A percentile compares a stretch with the other conserved stretches of the same genome.
phyloP scores from a whole-genome alignment of 805 yeast genomes.

The Naumovozyma castellii region DNA sequence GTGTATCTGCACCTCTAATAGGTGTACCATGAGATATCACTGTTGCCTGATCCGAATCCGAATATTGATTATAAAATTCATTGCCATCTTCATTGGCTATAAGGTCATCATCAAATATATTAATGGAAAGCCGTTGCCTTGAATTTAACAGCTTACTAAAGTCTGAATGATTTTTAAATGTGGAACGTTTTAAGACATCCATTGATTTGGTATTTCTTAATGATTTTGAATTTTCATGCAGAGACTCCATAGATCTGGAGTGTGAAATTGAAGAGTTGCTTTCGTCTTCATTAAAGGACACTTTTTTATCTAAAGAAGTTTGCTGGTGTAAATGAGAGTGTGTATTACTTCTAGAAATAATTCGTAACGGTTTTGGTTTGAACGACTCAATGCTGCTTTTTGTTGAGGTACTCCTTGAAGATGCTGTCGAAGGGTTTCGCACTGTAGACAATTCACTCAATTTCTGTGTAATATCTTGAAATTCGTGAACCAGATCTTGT shows the following conservation, averaged over 20 bases:
- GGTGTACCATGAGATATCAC: constrained; percentile 1
- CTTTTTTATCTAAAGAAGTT: neutral
- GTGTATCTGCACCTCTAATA: neutral
- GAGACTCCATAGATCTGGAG: too few species aligned
- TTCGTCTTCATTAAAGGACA: neutral
- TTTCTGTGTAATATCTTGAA: constrained; percentile 18
- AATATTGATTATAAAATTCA: too few species aligned
- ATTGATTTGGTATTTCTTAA: neutral
- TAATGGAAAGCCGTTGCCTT: neutral
- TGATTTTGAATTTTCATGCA: neutral
- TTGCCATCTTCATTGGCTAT: neutral
- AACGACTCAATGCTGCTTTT: constrained; percentile 12
- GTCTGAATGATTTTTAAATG: constrained; percentile 1
- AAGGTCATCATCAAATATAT: neutral
- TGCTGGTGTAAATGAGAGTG: too few species aligned
- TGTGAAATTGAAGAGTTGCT: too few species aligned
- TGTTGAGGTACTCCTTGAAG: constrained; percentile 2
- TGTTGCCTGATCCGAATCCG: constrained; percentile 9
- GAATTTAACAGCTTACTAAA: neutral
- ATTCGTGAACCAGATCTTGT: constrained; percentile 20
- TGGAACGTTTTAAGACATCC: neutral
- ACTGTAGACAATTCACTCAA: constrained; percentile 18
- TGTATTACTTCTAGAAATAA: constrained; percentile 16
- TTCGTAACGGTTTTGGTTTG: constrained; percentile 21
- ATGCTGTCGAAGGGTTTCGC: constrained; percentile 1